Conservation (phyloP, 2,329 filamentous ascomycete species). For the Alternaria triticimaculans region DNA sequence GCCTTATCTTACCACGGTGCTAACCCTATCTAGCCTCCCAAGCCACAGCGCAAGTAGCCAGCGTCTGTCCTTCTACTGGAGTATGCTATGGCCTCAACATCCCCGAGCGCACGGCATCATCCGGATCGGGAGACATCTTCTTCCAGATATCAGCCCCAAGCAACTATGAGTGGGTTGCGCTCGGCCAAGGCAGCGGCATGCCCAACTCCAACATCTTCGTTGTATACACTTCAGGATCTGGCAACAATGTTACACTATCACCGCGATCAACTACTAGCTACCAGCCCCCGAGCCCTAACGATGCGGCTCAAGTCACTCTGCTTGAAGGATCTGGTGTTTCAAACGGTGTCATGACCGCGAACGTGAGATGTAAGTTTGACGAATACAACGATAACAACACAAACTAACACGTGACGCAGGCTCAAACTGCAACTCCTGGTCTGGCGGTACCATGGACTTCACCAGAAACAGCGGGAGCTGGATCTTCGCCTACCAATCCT, state of each 20-base stretch:
- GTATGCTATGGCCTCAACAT: conserved; percentile 62
- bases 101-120: conserved; percentile 58
- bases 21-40: conserved; percentile 33
- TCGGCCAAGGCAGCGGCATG: conserved; percentile 65
- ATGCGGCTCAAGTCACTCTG: conserved; percentile 54
- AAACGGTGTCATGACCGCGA: conserved; percentile 62
- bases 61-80: conserved; percentile 33
- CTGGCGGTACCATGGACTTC: conserved; percentile 60
- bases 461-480: conserved; percentile 53
- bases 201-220: conserved; percentile 64
- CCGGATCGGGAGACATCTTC: conserved; percentile 62
- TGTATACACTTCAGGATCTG: conserved; percentile 60
- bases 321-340: conserved; percentile 62
- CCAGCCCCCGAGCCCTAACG: conserved; percentile 51
- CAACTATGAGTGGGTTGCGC: conserved; percentile 60
- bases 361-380: conserved; percentile 57
- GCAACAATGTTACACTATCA: conserved; percentile 65
- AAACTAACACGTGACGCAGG: conserved; percentile 39
- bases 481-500: conserved; percentile 58
- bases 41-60: conserved; percentile 41
- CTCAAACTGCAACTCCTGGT: conserved; percentile 61
- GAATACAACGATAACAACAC: accelerated
- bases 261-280: conserved; percentile 57
- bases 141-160: conserved; percentile 64
- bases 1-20: not conserved